These are phyloP conservation scores for Solanum hybrid DNA, from an alignment of 305 asterid species.

Conservation along the genomic window DNA sequence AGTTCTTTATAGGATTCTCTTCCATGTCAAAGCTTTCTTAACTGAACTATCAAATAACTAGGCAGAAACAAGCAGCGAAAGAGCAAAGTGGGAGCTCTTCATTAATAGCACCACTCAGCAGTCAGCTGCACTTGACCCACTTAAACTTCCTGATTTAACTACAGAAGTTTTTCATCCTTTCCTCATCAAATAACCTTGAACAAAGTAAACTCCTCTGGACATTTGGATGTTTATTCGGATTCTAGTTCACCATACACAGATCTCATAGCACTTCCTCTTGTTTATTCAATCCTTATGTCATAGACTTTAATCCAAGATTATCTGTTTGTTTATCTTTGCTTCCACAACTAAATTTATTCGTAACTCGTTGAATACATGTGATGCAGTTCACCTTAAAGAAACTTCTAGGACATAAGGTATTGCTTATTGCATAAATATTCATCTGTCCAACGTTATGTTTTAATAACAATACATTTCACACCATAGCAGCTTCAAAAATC, in stretches of 20 bases:
- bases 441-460: background rate
- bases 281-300: background rate
- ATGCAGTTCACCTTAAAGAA: background rate
- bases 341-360: background rate
- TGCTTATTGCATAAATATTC: background rate
- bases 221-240: background rate
- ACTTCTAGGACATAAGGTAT: background rate
- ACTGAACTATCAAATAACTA: background rate
- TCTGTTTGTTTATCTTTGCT: background rate
- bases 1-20: background rate
- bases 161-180: background rate
- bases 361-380: background rate
- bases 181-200: background rate
- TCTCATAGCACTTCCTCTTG: background rate
- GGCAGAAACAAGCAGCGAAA: background rate
- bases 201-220: background rate
- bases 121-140: background rate
- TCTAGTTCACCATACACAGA: background rate
- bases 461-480: background rate
- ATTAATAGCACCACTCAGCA: background rate
- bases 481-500: background rate
- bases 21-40: background rate
- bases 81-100: slow-evolving; percentile 1
- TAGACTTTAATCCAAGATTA: background rate
- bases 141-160: background rate